A percentile compares a stretch with the other conserved stretches of the same genome.
Conservation (phyloP, 1,139 yeast genomes). For the Nakaseomyces delphensis region DNA sequence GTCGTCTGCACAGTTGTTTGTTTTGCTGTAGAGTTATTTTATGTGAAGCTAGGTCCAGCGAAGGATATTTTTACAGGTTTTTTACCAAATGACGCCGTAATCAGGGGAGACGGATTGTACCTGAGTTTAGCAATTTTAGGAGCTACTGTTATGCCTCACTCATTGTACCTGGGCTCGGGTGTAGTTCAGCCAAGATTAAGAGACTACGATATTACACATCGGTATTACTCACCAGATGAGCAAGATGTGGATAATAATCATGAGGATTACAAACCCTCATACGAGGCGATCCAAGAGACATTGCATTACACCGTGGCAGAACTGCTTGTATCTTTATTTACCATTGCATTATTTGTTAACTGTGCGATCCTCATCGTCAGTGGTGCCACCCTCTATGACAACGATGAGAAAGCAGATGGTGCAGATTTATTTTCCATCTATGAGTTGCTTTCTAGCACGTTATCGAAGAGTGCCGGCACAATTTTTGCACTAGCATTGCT, state of each 20-base stretch:
- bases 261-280: slow-evolving; percentile 50
- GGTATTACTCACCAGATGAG: slow-evolving; percentile 33
- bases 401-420: slow-evolving; percentile 48
- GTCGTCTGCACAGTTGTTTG: slow-evolving; percentile 61
- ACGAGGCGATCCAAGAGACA: slow-evolving; percentile 57
- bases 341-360: slow-evolving; percentile 68
- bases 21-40: slow-evolving; percentile 52
- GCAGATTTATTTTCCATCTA: slow-evolving; percentile 74
- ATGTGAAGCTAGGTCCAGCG: slow-evolving; percentile 37
- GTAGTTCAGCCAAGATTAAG: slow-evolving; percentile 65
- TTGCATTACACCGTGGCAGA: slow-evolving; percentile 58
- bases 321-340: slow-evolving; percentile 52
- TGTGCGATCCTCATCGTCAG: slow-evolving; percentile 67
- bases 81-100: slow-evolving; percentile 49
- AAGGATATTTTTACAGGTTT: slow-evolving; percentile 44
- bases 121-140: slow-evolving; percentile 68
- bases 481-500: slow-evolving; percentile 66
- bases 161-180: slow-evolving; percentile 65
- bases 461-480: slow-evolving; percentile 64
- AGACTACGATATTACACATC: slow-evolving; percentile 50
- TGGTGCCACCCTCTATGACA: slow-evolving; percentile 56
- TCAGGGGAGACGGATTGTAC: slow-evolving; percentile 52
- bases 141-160: slow-evolving; percentile 80
- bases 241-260: slow-evolving; percentile 28
- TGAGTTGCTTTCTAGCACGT: slow-evolving; percentile 48